A percentile compares a stretch with the other conserved stretches of the same genome.
These are phyloP conservation scores for Hsuehochloa calcarea DNA, from an alignment of 176 grass and related monocot genomes.

Conservation along the genomic window DNA sequence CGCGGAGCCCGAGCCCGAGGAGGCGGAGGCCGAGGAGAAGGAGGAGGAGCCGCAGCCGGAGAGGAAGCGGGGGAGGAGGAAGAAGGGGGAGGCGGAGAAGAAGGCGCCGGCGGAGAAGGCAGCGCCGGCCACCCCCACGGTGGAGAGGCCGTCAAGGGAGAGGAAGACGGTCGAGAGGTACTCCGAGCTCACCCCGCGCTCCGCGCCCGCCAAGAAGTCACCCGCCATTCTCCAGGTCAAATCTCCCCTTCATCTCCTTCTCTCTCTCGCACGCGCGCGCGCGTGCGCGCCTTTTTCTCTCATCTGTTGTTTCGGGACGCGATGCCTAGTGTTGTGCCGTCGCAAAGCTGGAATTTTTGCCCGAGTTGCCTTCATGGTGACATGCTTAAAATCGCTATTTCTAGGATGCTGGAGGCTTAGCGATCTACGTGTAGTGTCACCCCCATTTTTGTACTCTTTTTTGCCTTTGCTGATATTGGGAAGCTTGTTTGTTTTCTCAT, in stretches of 20 bases:
- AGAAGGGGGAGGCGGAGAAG: slow-evolving; percentile 42
- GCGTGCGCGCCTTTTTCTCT: neutral
- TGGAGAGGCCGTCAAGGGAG: slow-evolving; percentile 74
- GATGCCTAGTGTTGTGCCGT: neutral
- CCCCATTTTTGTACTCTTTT: neutral
- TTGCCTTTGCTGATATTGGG: too few species aligned
- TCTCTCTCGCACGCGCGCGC: accelerated
- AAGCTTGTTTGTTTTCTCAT: neutral
- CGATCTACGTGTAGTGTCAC: neutral
- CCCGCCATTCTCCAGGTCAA: slow-evolving; percentile 65
- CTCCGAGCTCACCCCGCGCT: slow-evolving; percentile 54
- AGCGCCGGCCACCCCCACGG: neutral
- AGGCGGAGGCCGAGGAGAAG: neutral
- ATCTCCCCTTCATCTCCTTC: neutral
- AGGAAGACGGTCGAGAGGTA: slow-evolving; percentile 90
- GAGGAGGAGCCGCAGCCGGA: neutral
- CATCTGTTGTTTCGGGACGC: slow-evolving; percentile 16
- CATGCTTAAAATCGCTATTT: neutral
- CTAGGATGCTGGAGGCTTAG: neutral
- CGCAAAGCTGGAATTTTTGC: neutral
- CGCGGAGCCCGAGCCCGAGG: neutral
- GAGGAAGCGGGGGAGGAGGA: slow-evolving; percentile 29
- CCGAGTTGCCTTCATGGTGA: too few species aligned
- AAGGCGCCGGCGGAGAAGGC: slow-evolving; percentile 27
- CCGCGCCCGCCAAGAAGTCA: slow-evolving; percentile 49